These are phyloP conservation scores for Fennellomyces sp. DNA, from an alignment of 371 early-diverging fungal species.

Conservation along the genomic window DNA sequence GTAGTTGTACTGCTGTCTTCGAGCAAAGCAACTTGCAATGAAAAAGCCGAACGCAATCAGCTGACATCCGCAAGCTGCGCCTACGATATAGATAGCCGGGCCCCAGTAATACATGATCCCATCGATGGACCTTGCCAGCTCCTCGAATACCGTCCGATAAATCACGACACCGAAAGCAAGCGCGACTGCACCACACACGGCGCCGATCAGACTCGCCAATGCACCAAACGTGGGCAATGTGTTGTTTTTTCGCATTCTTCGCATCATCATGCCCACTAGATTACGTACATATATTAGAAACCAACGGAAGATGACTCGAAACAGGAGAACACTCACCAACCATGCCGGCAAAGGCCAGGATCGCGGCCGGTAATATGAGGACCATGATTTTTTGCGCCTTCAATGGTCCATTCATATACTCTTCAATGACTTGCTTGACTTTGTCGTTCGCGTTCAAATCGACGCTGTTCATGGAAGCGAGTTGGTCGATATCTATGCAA, in stretches of 20 bases:
- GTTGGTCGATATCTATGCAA: slow-evolving; percentile 11
- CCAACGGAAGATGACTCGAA: too few species aligned
- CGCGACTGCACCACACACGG: slow-evolving; percentile 27
- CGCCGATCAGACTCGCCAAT: slow-evolving; percentile 19
- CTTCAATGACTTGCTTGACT: slow-evolving; percentile 2
- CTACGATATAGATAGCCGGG: slow-evolving; percentile 25
- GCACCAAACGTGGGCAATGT: slow-evolving; percentile 28
- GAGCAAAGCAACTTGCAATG: slow-evolving; percentile 14
- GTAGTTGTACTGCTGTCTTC: not conserved
- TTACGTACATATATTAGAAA: not conserved
- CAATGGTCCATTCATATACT: slow-evolving; percentile 2
- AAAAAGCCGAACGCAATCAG: slow-evolving; percentile 24
- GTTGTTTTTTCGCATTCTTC: slow-evolving; percentile 25
- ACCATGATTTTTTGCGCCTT: slow-evolving; percentile 22
- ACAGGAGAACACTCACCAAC: slow-evolving; percentile 20
- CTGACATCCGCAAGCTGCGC: slow-evolving; percentile 24
- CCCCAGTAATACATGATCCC: slow-evolving; percentile 36
- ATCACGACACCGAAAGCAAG: slow-evolving; percentile 22
- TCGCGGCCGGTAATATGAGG: slow-evolving; percentile 29
- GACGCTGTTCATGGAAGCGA: slow-evolving; percentile 8
- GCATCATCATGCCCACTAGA: slow-evolving; percentile 9
- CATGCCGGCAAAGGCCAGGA: slow-evolving; percentile 27
- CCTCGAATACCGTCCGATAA: slow-evolving; percentile 29
- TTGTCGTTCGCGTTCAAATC: not conserved
- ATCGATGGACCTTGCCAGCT: slow-evolving; percentile 14